Conservation (phyloP, 1,284 basidiomycete species). For the Phlebopus sp. region DNA sequence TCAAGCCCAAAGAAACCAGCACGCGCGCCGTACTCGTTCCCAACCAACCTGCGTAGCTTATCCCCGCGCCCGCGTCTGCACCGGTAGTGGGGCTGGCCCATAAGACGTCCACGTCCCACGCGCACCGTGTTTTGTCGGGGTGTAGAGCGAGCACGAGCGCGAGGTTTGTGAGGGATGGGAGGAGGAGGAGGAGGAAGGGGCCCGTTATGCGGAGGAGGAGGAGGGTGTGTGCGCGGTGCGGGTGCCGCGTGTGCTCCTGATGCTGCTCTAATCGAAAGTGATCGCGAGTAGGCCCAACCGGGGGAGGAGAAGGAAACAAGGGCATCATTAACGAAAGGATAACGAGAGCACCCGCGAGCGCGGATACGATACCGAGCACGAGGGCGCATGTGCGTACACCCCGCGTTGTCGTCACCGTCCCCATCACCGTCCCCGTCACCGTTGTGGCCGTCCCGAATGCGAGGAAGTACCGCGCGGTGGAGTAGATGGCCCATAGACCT, state of each 20-base stretch:
- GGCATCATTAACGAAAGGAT: constrained; percentile 41
- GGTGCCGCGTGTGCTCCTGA: too few species aligned
- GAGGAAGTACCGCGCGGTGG: constrained; percentile 59
- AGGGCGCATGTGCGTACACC: constrained; percentile 43
- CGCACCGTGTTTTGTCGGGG: constrained; percentile 47
- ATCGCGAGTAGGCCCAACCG: too few species aligned
- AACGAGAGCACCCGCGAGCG: constrained; percentile 55
- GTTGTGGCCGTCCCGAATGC: constrained; percentile 44
- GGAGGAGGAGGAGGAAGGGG: constrained; percentile 47
- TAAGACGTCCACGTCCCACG: constrained; percentile 59
- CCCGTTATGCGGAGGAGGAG: constrained; percentile 36
- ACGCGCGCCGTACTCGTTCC: too few species aligned
- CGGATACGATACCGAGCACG: constrained; percentile 58
- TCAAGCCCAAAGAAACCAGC: too few species aligned
- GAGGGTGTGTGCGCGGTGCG: too few species aligned
- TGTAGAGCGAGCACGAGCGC: constrained; percentile 46
- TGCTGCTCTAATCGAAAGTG: too few species aligned
- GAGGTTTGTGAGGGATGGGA: constrained; percentile 52
- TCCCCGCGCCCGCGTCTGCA: too few species aligned
- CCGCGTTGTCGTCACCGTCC: constrained; percentile 22
- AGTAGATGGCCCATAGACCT: constrained; percentile 62
- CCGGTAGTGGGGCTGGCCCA: too few species aligned
- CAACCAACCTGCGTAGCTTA: too few species aligned
- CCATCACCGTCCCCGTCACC: too few species aligned
- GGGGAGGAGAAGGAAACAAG: constrained; percentile 36